Conservation (phyloP, 2,329 filamentous ascomycete species). For the Beauveria caledonica region DNA sequence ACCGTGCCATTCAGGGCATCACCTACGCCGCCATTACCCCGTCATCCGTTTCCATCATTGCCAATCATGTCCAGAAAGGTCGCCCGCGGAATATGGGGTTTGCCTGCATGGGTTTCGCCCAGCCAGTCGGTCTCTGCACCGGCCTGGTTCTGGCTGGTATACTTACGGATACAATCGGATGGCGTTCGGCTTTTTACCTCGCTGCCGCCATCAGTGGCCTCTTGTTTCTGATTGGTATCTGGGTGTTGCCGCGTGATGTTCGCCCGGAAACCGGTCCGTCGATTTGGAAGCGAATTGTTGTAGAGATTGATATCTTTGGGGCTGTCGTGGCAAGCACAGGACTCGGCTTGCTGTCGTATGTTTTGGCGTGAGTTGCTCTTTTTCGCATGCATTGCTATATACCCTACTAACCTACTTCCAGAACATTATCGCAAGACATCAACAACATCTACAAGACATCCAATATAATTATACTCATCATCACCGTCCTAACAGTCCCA, state of each 20-base stretch:
- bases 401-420: no score
- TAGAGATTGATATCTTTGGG: constrained; percentile 43
- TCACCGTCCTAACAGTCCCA: no score
- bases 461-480: no score
- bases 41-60: no score
- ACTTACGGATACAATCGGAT: constrained; percentile 32
- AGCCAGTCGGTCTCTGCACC: constrained; percentile 31
- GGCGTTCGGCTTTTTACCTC: constrained; percentile 32
- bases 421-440: no score
- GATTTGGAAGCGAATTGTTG: constrained; percentile 5
- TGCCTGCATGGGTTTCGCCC: constrained; percentile 14
- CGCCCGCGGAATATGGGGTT: neutral
- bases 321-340: constrained; percentile 32
- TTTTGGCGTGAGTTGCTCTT: no score
- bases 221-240: neutral
- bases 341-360: constrained; percentile 36
- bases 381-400: no score
- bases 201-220: constrained; percentile 12
- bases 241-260: neutral
- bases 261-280: neutral
- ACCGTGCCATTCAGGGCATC: no score
- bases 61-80: no score
- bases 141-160: constrained; percentile 36
- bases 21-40: no score
- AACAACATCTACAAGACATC: no score